phyloP scores from a whole-genome alignment of 176 grass and related monocot genomes.

The Oryza punctata region DNA sequence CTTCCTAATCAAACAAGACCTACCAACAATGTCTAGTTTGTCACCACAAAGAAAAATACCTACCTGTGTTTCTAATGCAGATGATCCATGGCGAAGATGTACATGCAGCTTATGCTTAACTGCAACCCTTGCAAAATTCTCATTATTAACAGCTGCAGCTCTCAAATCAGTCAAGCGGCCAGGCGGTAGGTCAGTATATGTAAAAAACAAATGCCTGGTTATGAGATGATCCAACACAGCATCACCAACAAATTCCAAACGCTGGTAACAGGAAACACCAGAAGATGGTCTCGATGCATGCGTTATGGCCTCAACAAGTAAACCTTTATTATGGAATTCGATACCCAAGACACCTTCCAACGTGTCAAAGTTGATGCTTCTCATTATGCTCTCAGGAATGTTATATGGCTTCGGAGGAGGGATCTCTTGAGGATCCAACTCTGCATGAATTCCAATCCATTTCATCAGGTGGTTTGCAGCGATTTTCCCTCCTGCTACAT shows the following conservation, averaged over 20 bases:
- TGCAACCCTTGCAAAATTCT: slow-evolving; percentile 95
- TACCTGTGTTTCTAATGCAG: slow-evolving; percentile 94
- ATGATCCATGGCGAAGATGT: slow-evolving; percentile 95
- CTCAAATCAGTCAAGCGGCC: slow-evolving; percentile 89
- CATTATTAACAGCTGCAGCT: slow-evolving; percentile 97
- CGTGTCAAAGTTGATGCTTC: slow-evolving; percentile 80
- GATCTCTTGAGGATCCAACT: slow-evolving; percentile 75
- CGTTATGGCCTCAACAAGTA: slow-evolving; percentile 90
- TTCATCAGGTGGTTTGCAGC: slow-evolving; percentile 98
- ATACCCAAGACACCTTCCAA: slow-evolving; percentile 70
- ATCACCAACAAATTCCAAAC: slow-evolving; percentile 97
- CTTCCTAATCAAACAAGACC: slow-evolving; percentile 15
- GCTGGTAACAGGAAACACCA: slow-evolving; percentile 97
- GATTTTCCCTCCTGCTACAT: slow-evolving; percentile 84
- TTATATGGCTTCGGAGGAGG: slow-evolving; percentile 70
- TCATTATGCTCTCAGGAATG: slow-evolving; percentile 88
- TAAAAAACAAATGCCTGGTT: slow-evolving; percentile 88
- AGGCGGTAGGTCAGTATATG: slow-evolving; percentile 92
- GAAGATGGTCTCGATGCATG: slow-evolving; percentile 95
- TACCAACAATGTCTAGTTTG: slow-evolving; percentile 36
- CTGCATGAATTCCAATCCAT: slow-evolving; percentile 93
- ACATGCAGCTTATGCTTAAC: slow-evolving; percentile 85
- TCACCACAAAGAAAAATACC: neutral
- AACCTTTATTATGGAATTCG: slow-evolving; percentile 78
- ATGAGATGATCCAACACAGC: slow-evolving; percentile 99